A percentile compares a stretch with the other conserved stretches of the same genome.
These are phyloP conservation scores for Colletotrichum destructivum DNA, from an alignment of 2,329 filamentous ascomycete species.

Conservation along the genomic window DNA sequence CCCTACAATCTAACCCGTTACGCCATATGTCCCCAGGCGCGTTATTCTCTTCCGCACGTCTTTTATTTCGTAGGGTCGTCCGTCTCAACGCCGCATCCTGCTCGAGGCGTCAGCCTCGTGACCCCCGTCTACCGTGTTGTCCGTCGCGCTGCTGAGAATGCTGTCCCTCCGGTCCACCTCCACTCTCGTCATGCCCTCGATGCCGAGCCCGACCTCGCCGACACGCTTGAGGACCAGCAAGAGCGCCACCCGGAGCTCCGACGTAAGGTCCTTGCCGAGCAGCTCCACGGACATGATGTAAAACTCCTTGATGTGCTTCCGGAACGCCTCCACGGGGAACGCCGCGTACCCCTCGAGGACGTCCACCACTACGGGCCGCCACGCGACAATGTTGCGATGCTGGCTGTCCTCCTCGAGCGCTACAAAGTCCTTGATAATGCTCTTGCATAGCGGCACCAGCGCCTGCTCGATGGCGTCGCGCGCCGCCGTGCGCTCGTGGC, in stretches of 20 bases:
- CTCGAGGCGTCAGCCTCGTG: slow-evolving; percentile 50
- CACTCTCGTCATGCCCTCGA: slow-evolving; percentile 62
- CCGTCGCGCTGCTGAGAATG: slow-evolving; percentile 53
- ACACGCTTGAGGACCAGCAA: slow-evolving; percentile 85
- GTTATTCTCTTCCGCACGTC: background rate
- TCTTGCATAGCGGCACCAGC: slow-evolving; percentile 92
- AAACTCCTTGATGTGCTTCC: slow-evolving; percentile 84
- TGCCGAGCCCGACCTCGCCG: slow-evolving; percentile 81
- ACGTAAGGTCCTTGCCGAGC: slow-evolving; percentile 83
- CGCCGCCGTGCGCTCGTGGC: slow-evolving; percentile 84
- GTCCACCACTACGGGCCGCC: slow-evolving; percentile 96
- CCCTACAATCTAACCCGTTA: slow-evolving; percentile 39
- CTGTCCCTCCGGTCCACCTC: slow-evolving; percentile 58
- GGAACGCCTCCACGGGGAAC: slow-evolving; percentile 86
- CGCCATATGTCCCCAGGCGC: slow-evolving; percentile 22
- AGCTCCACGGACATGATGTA: slow-evolving; percentile 90
- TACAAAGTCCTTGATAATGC: slow-evolving; percentile 91
- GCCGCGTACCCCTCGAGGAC: slow-evolving; percentile 93
- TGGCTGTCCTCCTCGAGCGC: slow-evolving; percentile 95
- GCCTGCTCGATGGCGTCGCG: slow-evolving; percentile 90
- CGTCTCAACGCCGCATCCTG: slow-evolving; percentile 46
- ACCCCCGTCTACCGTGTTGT: slow-evolving; percentile 46
- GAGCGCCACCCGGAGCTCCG: slow-evolving; percentile 84
- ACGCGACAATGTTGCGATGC: slow-evolving; percentile 96
- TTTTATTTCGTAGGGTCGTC: background rate